Percentiles rank a stretch among this genome's conserved stretches.
phyloP scores from a whole-genome alignment of 2,329 filamentous ascomycete species.

The Lizonia empirigonia region DNA sequence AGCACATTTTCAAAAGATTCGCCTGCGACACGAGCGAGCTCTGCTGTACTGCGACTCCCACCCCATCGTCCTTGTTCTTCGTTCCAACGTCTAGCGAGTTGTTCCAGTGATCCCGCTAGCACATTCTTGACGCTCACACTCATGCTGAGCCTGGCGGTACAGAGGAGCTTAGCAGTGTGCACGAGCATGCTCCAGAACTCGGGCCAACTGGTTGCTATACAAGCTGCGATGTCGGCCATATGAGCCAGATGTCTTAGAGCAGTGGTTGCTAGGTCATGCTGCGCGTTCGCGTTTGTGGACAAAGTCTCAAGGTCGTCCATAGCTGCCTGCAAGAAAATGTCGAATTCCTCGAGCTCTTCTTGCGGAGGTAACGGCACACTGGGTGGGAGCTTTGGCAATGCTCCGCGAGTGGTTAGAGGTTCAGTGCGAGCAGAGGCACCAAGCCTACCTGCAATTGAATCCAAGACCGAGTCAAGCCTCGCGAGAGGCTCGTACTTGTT shows the following conservation, averaged over 20 bases:
- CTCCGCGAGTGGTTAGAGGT: neutral
- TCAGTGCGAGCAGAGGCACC: too few relatives aligned
- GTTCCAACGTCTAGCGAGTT: slow-evolving; percentile 13
- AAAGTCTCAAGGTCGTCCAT: slow-evolving; percentile 19
- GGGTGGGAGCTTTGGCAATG: neutral
- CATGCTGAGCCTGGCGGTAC: slow-evolving; percentile 60
- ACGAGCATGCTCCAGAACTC: slow-evolving; percentile 64
- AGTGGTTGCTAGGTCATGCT: slow-evolving; percentile 61
- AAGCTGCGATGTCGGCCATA: slow-evolving; percentile 44
- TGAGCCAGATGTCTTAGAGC: slow-evolving; percentile 59
- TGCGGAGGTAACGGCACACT: slow-evolving; percentile 1
- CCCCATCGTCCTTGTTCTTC: neutral
- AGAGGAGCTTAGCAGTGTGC: slow-evolving; percentile 65
- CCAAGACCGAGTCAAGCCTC: too few relatives aligned
- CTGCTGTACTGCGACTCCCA: neutral
- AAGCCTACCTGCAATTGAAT: too few relatives aligned
- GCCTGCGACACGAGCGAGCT: slow-evolving; percentile 1
- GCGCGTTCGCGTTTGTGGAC: slow-evolving; percentile 59
- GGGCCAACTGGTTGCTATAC: slow-evolving; percentile 31
- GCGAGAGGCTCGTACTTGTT: neutral
- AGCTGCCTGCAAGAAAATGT: slow-evolving; percentile 7
- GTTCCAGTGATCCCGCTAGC: slow-evolving; percentile 54
- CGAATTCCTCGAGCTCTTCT: slow-evolving; percentile 13
- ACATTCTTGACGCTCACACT: slow-evolving; percentile 62
- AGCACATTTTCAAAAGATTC: slow-evolving; percentile 6